phyloP scores from a whole-genome alignment of 352 stramenopile species.

The Phytophthora rubi region DNA sequence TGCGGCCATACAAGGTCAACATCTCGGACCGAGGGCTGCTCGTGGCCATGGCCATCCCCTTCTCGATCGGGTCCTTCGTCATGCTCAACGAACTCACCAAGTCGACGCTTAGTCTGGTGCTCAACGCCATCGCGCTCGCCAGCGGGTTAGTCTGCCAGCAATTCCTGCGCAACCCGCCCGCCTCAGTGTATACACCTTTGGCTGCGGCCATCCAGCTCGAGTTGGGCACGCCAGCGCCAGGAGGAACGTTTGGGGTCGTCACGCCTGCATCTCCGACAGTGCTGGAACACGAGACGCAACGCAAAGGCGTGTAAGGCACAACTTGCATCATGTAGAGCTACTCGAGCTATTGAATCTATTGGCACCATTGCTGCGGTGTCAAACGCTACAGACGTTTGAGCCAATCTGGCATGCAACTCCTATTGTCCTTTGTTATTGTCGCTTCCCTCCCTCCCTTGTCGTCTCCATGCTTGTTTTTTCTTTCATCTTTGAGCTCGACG shows the following conservation, averaged over 20 bases:
- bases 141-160: conserved; percentile 64
- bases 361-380: conserved; percentile 8
- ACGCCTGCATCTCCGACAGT: conserved; percentile 23
- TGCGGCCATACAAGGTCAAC: conserved; percentile 80
- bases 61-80: conserved; percentile 66
- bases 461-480: background rate
- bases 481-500: background rate
- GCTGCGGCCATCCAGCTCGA: conserved; percentile 41
- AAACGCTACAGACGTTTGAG: conserved; percentile 3
- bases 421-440: conserved; percentile 30
- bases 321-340: conserved; percentile 9
- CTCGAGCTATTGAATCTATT: conserved; percentile 17
- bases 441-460: background rate
- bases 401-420: conserved; percentile 17
- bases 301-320: conserved; percentile 22
- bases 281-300: conserved; percentile 21
- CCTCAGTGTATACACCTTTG: conserved; percentile 48
- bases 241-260: conserved; percentile 30
- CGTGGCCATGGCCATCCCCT: conserved; percentile 55
- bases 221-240: conserved; percentile 19
- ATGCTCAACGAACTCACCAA: conserved; percentile 76
- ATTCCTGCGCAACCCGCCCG: conserved; percentile 48
- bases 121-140: conserved; percentile 61
- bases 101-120: conserved; percentile 52
- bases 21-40: conserved; percentile 61